These are phyloP conservation scores for Veloboletus limbatus DNA, from an alignment of 1,284 basidiomycete species.

Conservation along the genomic window DNA sequence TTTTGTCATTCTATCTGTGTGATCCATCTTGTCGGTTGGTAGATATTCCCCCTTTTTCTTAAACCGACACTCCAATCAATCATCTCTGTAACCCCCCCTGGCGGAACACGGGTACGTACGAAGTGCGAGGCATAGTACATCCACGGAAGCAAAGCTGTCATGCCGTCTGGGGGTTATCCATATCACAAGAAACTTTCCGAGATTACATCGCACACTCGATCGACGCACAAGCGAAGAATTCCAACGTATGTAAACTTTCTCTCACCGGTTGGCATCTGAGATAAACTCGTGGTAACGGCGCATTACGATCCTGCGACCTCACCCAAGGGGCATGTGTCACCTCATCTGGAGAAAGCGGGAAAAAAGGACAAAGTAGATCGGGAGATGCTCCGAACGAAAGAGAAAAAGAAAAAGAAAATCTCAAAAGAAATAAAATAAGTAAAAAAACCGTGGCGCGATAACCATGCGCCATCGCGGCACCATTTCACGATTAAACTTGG, in stretches of 20 bases:
- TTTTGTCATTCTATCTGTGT: conserved; percentile 12
- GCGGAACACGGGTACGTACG: conserved; percentile 17
- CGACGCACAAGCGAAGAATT: conserved; percentile 18
- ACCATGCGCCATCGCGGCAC: conserved; percentile 17
- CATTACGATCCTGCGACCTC: conserved; percentile 29
- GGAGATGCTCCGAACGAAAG: not conserved
- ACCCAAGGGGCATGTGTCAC: conserved; percentile 25
- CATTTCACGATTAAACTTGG: conserved; percentile 22
- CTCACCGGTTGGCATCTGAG: conserved; percentile 27
- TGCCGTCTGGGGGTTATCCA: conserved; percentile 8
- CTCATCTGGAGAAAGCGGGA: conserved; percentile 13
- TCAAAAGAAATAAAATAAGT: conserved; percentile 1
- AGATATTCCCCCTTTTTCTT: not conserved
- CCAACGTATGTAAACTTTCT: conserved; percentile 12
- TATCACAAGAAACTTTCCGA: conserved; percentile 19
- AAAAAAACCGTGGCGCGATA: conserved; percentile 19
- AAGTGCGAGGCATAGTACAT: conserved; percentile 1
- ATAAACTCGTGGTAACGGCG: conserved; percentile 33
- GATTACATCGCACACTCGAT: conserved; percentile 30
- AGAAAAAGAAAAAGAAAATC: not conserved
- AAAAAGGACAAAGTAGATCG: conserved; percentile 5
- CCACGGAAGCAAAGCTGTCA: conserved; percentile 15
- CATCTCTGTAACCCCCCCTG: conserved; percentile 1
- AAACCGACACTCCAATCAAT: not conserved
- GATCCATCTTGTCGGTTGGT: conserved; percentile 10